Evolutionary conservation across 208 protist species (phyloP).

Genomic region (Perkinsela sp.): DNA sequence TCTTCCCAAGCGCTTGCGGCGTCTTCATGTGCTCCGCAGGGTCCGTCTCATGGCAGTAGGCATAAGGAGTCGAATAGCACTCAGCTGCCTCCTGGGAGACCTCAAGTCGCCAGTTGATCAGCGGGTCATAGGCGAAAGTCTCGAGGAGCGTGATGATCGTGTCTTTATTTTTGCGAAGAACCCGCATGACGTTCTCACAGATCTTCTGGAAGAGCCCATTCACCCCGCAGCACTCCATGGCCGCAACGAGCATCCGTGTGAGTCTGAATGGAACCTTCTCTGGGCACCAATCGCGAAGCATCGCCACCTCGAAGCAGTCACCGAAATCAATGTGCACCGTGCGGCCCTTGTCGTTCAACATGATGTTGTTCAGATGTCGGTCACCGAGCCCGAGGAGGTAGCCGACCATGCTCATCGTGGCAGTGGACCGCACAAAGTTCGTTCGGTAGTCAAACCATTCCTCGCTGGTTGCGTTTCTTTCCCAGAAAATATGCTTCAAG

Average conservation of each 20-base stretch:
- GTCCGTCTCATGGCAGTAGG: neutral
- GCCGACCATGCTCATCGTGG: constrained; percentile 94
- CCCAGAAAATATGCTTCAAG: constrained; percentile 81
- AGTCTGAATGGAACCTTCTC: constrained; percentile 98
- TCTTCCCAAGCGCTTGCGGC: neutral
- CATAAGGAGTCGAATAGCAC: neutral
- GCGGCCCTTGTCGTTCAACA: constrained; percentile 89
- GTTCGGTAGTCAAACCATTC: constrained; percentile 91
- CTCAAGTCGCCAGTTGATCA: constrained; percentile 95
- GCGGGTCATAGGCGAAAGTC: constrained; percentile 98
- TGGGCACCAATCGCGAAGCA: constrained; percentile 88
- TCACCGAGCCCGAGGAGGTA: constrained; percentile 95
- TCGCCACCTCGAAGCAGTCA: constrained; percentile 99
- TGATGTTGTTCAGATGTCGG: constrained; percentile 97
- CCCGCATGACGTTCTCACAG: constrained; percentile 86
- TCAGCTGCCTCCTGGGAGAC: constrained; percentile 21
- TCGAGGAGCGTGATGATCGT: constrained; percentile 95
- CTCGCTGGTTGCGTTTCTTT: constrained; percentile 81
- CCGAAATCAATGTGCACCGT: constrained; percentile 99
- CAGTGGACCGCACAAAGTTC: constrained; percentile 90
- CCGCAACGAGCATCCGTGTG: constrained; percentile 89
- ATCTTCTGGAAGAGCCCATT: constrained; percentile 92
- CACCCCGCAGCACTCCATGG: constrained; percentile 92
- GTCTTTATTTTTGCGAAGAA: constrained; percentile 91
- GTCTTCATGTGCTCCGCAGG: neutral